phyloP scores from a whole-genome alignment of 768 basidiomycete species.

The Naganishia vishniacii region DNA sequence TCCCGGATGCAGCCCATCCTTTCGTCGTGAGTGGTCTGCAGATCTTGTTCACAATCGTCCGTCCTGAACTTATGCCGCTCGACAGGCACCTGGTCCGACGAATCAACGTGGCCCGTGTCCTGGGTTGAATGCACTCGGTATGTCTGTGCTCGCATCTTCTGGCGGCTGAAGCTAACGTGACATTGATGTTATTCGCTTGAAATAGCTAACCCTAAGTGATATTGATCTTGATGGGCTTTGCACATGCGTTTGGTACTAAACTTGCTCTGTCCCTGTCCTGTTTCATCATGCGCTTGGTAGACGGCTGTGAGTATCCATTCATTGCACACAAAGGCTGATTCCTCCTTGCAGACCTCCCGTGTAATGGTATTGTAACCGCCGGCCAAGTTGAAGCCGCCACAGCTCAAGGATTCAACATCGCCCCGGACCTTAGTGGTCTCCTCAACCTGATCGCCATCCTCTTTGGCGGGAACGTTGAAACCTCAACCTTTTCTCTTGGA shows the following conservation, averaged over 20 bases:
- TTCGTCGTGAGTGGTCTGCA: constrained; percentile 2
- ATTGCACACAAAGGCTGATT: neutral
- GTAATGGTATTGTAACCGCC: constrained; percentile 29
- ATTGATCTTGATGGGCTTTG: no score
- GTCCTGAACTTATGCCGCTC: no score
- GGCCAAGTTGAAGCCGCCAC: constrained; percentile 24
- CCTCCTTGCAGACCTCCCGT: constrained; percentile 20
- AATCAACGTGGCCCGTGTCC: constrained; percentile 29
- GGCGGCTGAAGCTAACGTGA: neutral
- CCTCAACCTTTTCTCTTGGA: constrained; percentile 27
- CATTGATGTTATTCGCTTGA: neutral
- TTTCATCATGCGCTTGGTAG: no score
- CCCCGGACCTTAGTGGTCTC: constrained; percentile 17
- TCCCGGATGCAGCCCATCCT: constrained; percentile 29
- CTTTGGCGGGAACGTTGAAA: constrained; percentile 27
- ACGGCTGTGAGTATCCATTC: neutral
- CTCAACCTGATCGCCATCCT: constrained; percentile 27
- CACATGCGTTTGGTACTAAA: no score
- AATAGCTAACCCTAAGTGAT: constrained; percentile 19
- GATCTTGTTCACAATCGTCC: no score
- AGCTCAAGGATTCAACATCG: constrained; percentile 30
- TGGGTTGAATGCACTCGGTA: neutral
- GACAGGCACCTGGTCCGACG: constrained; percentile 26
- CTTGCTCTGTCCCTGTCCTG: no score
- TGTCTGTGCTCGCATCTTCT: neutral